Percentiles rank a stretch among this genome's conserved stretches.
Conservation (phyloP, 2,329 filamentous ascomycete genomes). For the Dendrostoma leiphaemia region DNA sequence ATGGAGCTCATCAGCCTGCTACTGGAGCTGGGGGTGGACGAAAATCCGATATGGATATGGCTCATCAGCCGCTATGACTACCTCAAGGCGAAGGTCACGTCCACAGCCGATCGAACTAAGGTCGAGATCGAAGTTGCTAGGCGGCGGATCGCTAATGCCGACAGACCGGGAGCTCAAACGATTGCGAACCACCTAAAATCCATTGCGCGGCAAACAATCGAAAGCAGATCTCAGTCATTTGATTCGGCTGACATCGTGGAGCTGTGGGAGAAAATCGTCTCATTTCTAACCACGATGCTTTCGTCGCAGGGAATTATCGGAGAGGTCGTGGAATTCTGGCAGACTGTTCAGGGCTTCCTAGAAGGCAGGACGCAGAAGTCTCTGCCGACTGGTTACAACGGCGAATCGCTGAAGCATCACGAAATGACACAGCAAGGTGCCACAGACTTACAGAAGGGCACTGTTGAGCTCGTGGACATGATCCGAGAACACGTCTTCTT, state of each 20-base stretch:
- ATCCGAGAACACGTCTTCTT: conserved; percentile 75
- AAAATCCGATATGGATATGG: conserved; percentile 97
- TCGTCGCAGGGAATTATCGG: conserved; percentile 79
- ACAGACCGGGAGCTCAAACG: conserved; percentile 66
- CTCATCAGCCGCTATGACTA: conserved; percentile 85
- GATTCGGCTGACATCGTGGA: conserved; percentile 81
- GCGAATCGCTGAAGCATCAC: conserved; percentile 79
- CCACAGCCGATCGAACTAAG: conserved; percentile 79
- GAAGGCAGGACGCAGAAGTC: conserved; percentile 78
- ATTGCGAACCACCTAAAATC: conserved; percentile 76
- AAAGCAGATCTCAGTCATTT: conserved; percentile 61
- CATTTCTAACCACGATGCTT: conserved; percentile 71
- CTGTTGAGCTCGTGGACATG: conserved; percentile 77
- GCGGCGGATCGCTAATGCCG: conserved; percentile 71
- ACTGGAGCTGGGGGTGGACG: conserved; percentile 89
- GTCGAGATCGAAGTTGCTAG: conserved; percentile 91
- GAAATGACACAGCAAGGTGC: conserved; percentile 70
- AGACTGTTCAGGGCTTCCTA: conserved; percentile 86
- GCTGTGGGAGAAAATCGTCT: conserved; percentile 85
- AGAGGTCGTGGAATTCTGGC: conserved; percentile 92
- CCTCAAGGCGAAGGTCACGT: conserved; percentile 79
- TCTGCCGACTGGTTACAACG: conserved; percentile 77
- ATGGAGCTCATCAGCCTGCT: conserved; percentile 88
- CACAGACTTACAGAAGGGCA: conserved; percentile 70
- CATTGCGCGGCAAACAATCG: conserved; percentile 64